These are phyloP conservation scores for Trichoderma lentiforme DNA, from an alignment of 2,329 filamentous ascomycete species.

Conservation along the genomic window DNA sequence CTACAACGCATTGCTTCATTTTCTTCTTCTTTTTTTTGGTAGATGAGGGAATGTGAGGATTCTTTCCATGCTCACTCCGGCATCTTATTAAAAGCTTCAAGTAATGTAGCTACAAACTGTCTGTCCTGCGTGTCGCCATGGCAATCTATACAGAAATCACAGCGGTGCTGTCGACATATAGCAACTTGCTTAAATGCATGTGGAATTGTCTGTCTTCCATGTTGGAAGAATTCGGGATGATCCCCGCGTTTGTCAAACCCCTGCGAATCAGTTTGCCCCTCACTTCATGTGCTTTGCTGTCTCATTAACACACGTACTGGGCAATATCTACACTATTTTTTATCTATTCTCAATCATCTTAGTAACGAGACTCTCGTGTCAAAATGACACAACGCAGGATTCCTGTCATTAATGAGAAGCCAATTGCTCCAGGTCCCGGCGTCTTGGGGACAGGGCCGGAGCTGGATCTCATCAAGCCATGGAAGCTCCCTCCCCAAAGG, in stretches of 20 bases:
- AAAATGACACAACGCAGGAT: background rate
- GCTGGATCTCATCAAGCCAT: constrained; percentile 32
- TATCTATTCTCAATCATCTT: background rate
- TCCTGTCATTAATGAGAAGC: background rate
- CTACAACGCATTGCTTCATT: background rate
- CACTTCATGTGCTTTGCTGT: background rate
- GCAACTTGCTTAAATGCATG: background rate
- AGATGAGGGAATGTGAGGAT: background rate
- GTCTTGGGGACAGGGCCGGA: background rate
- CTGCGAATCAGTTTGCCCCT: background rate
- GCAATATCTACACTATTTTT: background rate
- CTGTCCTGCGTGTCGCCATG: background rate
- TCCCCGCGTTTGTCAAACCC: background rate
- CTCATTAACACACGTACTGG: background rate
- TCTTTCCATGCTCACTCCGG: background rate
- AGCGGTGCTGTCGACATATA: background rate
- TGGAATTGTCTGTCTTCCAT: background rate
- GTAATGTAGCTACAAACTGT: background rate
- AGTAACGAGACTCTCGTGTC: background rate
- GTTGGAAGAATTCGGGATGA: background rate
- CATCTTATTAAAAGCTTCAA: background rate
- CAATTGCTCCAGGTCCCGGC: background rate
- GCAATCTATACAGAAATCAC: background rate
- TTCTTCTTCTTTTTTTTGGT: background rate
- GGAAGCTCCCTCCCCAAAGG: constrained; percentile 33